Evolutionary conservation across 2,329 filamentous ascomycete species (phyloP).

Genomic region (Ceratocystis huliohia): DNA sequence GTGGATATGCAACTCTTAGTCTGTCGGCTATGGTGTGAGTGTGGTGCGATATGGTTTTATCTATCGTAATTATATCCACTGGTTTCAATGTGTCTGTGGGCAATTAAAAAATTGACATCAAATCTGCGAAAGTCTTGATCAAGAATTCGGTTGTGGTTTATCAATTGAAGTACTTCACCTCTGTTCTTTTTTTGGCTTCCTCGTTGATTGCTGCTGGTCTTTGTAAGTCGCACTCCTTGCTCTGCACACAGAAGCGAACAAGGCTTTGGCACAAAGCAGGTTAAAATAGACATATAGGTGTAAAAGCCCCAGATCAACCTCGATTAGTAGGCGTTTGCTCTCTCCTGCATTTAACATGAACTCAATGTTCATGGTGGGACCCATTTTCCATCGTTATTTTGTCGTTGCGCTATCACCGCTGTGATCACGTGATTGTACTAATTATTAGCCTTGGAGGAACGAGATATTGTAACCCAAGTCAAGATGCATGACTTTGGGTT

Average conservation of each 20-base stretch:
- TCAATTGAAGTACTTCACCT: background rate
- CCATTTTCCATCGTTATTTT: background rate
- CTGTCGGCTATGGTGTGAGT: background rate
- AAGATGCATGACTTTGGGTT: too few relatives aligned
- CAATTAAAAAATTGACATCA: background rate
- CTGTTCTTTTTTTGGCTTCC: background rate
- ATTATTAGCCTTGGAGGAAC: background rate
- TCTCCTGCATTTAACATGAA: background rate
- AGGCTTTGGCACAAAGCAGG: background rate
- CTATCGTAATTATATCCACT: background rate
- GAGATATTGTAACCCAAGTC: background rate
- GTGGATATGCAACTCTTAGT: background rate
- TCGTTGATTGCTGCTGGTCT: background rate
- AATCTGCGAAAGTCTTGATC: background rate
- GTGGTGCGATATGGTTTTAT: background rate
- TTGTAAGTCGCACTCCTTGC: background rate
- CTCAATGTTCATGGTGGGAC: background rate
- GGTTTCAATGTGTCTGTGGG: background rate
- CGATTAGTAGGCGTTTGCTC: background rate
- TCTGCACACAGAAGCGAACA: background rate
- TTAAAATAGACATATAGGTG: background rate
- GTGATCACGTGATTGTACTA: background rate
- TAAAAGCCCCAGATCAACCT: constrained; percentile 1
- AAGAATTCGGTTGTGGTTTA: background rate
- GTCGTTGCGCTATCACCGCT: background rate